These are phyloP conservation scores for Sporormia fimetaria DNA, from an alignment of 495 filamentous ascomycete species.

Conservation along the genomic window DNA sequence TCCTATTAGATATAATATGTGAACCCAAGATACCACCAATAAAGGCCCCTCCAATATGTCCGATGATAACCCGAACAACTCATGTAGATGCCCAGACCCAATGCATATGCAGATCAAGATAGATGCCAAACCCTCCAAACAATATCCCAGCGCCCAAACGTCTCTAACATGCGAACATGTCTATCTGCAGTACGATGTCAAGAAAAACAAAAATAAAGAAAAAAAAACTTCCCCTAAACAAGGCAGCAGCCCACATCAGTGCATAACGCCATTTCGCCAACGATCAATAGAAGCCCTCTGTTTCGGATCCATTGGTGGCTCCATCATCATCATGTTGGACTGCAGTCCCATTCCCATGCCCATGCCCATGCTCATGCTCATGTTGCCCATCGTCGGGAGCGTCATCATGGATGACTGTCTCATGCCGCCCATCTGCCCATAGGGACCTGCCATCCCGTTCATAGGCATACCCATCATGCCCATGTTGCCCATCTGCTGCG, in stretches of 20 bases:
- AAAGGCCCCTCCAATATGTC: too few relatives aligned
- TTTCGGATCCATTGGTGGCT: slow-evolving; percentile 38
- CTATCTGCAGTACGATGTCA: too few relatives aligned
- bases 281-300: slow-evolving; percentile 76
- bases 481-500: slow-evolving; percentile 26
- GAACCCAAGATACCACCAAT: too few relatives aligned
- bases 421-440: slow-evolving; percentile 18
- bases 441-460: slow-evolving; percentile 13
- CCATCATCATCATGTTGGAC: slow-evolving; percentile 30
- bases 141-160: too few relatives aligned
- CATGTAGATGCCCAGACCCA: too few relatives aligned
- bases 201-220: too few relatives aligned
- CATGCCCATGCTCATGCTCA: slow-evolving; percentile 23
- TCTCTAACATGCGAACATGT: too few relatives aligned
- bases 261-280: slow-evolving; percentile 76
- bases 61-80: too few relatives aligned
- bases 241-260: slow-evolving; percentile 16
- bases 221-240: too few relatives aligned
- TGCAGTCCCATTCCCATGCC: slow-evolving; percentile 29
- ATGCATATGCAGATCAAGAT: too few relatives aligned
- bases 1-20: too few relatives aligned
- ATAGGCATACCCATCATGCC: slow-evolving; percentile 22
- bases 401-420: slow-evolving; percentile 5
- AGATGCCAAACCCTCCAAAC: too few relatives aligned
- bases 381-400: slow-evolving; percentile 22